Conservation (phyloP, 2,329 filamentous ascomycete species). For the Pyrenochaeta sp. region DNA sequence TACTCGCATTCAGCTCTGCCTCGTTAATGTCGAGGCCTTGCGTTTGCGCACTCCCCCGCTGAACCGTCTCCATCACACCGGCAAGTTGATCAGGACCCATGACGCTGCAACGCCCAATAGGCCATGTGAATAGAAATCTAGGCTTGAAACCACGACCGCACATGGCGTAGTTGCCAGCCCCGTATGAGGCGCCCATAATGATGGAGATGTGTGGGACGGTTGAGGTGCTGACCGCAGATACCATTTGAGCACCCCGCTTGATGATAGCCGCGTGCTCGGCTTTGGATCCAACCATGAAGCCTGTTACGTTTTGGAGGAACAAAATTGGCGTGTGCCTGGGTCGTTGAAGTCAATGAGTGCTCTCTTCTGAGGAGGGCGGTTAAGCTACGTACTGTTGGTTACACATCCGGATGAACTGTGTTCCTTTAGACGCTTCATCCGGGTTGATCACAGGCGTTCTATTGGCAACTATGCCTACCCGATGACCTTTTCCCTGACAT, state of each 20-base stretch:
- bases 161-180: conserved; percentile 59
- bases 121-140: conserved; percentile 56
- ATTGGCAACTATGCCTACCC: conserved; percentile 53
- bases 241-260: conserved; percentile 56
- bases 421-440: conserved; percentile 51
- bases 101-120: conserved; percentile 51
- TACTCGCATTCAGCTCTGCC: conserved; percentile 32
- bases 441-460: conserved; percentile 50
- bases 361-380: neutral
- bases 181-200: conserved; percentile 57
- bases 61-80: conserved; percentile 52
- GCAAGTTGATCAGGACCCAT: conserved; percentile 54
- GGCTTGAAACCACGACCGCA: conserved; percentile 55
- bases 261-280: conserved; percentile 57
- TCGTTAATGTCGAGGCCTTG: conserved; percentile 25
- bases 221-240: conserved; percentile 56
- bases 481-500: conserved; percentile 32
- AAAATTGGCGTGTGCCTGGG: conserved; percentile 51
- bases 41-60: conserved; percentile 10
- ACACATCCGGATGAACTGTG: conserved; percentile 56
- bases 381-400: conserved; percentile 50
- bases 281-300: conserved; percentile 59
- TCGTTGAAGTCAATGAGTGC: neutral
- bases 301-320: conserved; percentile 59
- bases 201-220: conserved; percentile 57